Conservation (phyloP, 2,329 filamentous ascomycete genomes). For the Fusarium sp. region DNA sequence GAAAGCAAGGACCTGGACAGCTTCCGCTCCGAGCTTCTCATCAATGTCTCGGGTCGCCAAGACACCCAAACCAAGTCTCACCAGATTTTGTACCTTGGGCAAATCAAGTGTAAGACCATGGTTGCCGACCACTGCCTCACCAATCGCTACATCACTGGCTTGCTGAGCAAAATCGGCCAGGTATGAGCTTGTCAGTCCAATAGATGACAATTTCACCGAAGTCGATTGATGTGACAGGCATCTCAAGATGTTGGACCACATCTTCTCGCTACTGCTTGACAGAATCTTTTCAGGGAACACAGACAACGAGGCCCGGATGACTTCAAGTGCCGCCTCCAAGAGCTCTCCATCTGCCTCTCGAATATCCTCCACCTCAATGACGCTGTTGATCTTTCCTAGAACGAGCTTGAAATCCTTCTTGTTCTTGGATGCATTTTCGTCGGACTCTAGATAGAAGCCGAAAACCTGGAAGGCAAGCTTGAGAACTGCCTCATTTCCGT, state of each 20-base stretch:
- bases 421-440: conserved; percentile 66
- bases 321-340: conserved; percentile 76
- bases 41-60: conserved; percentile 73
- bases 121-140: conserved; percentile 73
- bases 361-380: conserved; percentile 65
- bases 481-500: conserved; percentile 75
- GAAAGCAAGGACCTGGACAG: conserved; percentile 84
- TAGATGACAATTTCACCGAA: conserved; percentile 80
- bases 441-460: conserved; percentile 81
- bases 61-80: conserved; percentile 60
- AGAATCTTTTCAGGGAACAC: conserved; percentile 73
- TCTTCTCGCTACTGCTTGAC: conserved; percentile 64
- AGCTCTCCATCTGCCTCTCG: conserved; percentile 73
- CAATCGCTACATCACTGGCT: conserved; percentile 57
- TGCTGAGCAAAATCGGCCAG: conserved; percentile 81
- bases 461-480: conserved; percentile 83
- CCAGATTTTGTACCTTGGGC: conserved; percentile 71
- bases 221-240: conserved; percentile 78
- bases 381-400: conserved; percentile 62
- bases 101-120: conserved; percentile 75
- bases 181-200: conserved; percentile 79
- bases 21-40: conserved; percentile 81
- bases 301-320: conserved; percentile 74
- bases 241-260: conserved; percentile 77
- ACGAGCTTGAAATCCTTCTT: conserved; percentile 75